Evolutionary conservation across 2,329 filamentous ascomycete species (phyloP).

Genomic region (Xenoacremonium recifei): DNA sequence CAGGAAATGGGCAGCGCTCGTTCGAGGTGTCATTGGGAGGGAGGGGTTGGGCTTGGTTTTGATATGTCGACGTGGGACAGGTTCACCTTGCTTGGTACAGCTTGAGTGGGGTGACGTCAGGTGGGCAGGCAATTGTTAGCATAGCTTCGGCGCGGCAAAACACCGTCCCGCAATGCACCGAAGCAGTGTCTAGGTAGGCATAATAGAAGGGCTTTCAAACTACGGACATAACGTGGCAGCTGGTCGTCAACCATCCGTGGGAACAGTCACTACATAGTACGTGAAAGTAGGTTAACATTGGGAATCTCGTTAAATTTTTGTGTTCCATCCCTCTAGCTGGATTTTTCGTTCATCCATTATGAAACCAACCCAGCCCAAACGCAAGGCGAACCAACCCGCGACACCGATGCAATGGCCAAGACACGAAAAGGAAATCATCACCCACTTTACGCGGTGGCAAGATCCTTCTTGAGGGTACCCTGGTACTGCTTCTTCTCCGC

Average conservation of each 20-base stretch:
- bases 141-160: conserved; percentile 2
- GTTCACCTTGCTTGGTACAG: conserved; percentile 13
- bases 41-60: no score
- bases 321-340: conserved; percentile 34
- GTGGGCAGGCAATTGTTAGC: conserved; percentile 3
- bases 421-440: conserved; percentile 43
- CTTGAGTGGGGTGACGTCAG: conserved; percentile 32
- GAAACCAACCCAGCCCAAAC: conserved; percentile 36
- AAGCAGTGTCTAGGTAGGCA: no score
- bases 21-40: conserved; percentile 18
- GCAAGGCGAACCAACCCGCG: conserved; percentile 43
- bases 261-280: conserved; percentile 14
- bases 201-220: no score
- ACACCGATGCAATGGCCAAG: conserved; percentile 55
- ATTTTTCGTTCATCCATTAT: conserved; percentile 36
- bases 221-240: no score
- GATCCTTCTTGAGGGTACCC: conserved; percentile 99
- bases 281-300: conserved; percentile 28
- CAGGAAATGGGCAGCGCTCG: conserved; percentile 6
- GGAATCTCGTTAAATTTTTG: conserved; percentile 36
- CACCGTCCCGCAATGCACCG: no score
- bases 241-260: no score
- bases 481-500: conserved; percentile 97
- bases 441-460: conserved; percentile 45
- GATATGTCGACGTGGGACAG: conserved; percentile 14